Evolutionary conservation across 495 filamentous ascomycete species (phyloP).

Genomic region (Melanomma pulvis-pyrius): DNA sequence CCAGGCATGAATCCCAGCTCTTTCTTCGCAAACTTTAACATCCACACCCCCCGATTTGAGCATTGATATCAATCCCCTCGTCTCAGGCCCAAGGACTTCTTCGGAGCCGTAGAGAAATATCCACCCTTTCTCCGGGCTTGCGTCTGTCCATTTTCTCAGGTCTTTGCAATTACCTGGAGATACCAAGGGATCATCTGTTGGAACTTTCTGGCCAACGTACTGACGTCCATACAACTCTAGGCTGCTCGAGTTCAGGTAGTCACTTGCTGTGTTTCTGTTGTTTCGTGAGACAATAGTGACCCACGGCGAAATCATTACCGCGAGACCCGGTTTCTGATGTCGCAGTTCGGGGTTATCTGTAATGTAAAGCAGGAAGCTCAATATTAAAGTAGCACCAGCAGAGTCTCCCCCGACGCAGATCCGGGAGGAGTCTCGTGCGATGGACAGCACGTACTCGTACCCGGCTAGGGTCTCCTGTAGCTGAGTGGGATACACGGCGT

Average conservation of each 20-base stretch:
- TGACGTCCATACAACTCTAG: constrained; percentile 66
- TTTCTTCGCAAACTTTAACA: constrained; percentile 55
- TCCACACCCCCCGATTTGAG: constrained; percentile 52
- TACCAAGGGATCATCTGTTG: constrained; percentile 56
- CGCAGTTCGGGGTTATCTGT: constrained; percentile 45
- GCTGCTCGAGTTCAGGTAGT: constrained; percentile 59
- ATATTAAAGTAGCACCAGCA: constrained; percentile 69
- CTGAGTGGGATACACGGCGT: constrained; percentile 68
- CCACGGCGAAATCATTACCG: constrained; percentile 61
- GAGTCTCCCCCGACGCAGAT: constrained; percentile 74
- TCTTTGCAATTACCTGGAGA: constrained; percentile 71
- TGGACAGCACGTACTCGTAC: constrained; percentile 65
- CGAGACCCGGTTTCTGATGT: constrained; percentile 59
- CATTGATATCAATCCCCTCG: constrained; percentile 54
- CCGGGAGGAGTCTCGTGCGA: constrained; percentile 54
- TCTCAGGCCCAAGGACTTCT: constrained; percentile 70
- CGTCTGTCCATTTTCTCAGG: constrained; percentile 61
- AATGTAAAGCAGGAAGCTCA: constrained; percentile 67
- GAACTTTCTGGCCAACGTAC: constrained; percentile 58
- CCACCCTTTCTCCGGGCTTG: constrained; percentile 61
- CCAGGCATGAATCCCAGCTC: constrained; percentile 75
- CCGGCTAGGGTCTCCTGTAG: constrained; percentile 64
- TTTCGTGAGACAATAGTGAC: constrained; percentile 58
- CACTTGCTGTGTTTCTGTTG: constrained; percentile 61
- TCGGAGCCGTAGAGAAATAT: constrained; percentile 68